A percentile compares a stretch with the other conserved stretches of the same genome.
These are phyloP conservation scores for Haplosporangium gracile DNA, from an alignment of 192 early-diverging fungal species.

Conservation along the genomic window DNA sequence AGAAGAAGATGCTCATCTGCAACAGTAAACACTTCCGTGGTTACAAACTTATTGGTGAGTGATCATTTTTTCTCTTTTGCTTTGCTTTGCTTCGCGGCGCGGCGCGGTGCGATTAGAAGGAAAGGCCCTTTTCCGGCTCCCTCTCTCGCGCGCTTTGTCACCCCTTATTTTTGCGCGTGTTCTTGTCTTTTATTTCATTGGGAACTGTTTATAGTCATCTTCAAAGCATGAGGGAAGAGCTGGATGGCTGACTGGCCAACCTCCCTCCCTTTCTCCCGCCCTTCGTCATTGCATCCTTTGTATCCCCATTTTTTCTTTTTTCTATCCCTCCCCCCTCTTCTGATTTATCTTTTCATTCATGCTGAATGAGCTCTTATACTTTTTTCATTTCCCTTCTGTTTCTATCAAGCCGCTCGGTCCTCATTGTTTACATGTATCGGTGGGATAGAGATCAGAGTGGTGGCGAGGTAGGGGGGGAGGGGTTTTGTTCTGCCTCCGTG, in stretches of 20 bases:
- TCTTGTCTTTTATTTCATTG: too few relatives aligned
- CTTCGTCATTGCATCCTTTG: background rate
- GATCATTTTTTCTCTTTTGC: background rate
- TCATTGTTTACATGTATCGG: background rate
- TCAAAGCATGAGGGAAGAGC: too few relatives aligned
- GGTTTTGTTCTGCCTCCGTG: background rate
- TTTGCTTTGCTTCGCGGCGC: too few relatives aligned
- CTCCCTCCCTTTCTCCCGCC: background rate
- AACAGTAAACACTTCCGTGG: conserved; percentile 72
- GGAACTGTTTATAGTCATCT: too few relatives aligned
- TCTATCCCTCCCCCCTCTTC: background rate
- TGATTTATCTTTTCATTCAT: background rate
- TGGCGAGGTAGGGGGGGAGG: background rate
- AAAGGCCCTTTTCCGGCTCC: too few relatives aligned
- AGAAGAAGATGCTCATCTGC: conserved; percentile 65
- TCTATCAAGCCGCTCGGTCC: background rate
- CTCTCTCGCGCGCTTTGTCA: too few relatives aligned
- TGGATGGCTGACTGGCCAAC: too few relatives aligned
- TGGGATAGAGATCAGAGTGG: background rate
- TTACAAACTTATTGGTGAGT: conserved; percentile 62
- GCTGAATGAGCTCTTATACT: background rate
- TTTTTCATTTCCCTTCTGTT: conserved; percentile 3
- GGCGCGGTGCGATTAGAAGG: too few relatives aligned
- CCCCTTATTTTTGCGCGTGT: too few relatives aligned
- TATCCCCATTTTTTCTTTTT: background rate